Base-by-base conservation (phyloP, 2,329 filamentous ascomycete species). In the Fusarium xylarioides region DNA sequence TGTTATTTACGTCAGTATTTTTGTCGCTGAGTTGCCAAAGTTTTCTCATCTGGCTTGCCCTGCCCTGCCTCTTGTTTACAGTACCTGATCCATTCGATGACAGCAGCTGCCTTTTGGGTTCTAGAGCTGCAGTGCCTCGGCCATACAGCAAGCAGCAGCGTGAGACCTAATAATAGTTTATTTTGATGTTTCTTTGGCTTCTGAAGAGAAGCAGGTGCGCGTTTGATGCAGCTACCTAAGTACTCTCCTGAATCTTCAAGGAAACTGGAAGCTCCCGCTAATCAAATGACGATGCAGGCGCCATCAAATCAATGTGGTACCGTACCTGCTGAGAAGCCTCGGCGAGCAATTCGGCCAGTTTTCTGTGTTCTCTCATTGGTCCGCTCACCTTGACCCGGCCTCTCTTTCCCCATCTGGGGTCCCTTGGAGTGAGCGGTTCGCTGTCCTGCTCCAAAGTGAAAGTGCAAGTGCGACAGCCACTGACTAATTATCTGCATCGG, bases 331-430 rank as follows among this genome's bases (percentile, higher is more conserved):
- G 59, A 53, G 50, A 52, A 55, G 42, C 53, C 55, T 53, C 34
- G 42, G 34, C 49, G 46, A 52, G 62, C 56, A 68, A 21, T 52
- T 72, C 68, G 64, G 68, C 60, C 68, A 52, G 59, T 32, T 50
- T 68, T 55, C 46, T 2, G n/a, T 30, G n/a, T 28, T 26, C 35
- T 50, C 32, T 68, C 37, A 75, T 74, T 74, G 69, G 72, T 11
- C 16, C 1, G 28, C n/a, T 35, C 16, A 40, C 63, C 57, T 40
- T 67, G 23, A 55, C 44, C 55, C n/a, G 60, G 60, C 52, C 54
- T 66, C 58, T 40, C 65, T 61, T 70, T 58, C 70, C 70, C 61
- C 70, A 68, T 74, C 68, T 74, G 69, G 70, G 50, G 69, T 52
- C 52, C 57, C 61, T 70, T 66, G 32, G 49, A 67, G 43, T 50